A percentile compares a stretch with the other conserved stretches of the same genome.
These are phyloP conservation scores for Cystofilobasidium ferigula DNA, from an alignment of 768 basidiomycete genomes.

Conservation along the genomic window DNA sequence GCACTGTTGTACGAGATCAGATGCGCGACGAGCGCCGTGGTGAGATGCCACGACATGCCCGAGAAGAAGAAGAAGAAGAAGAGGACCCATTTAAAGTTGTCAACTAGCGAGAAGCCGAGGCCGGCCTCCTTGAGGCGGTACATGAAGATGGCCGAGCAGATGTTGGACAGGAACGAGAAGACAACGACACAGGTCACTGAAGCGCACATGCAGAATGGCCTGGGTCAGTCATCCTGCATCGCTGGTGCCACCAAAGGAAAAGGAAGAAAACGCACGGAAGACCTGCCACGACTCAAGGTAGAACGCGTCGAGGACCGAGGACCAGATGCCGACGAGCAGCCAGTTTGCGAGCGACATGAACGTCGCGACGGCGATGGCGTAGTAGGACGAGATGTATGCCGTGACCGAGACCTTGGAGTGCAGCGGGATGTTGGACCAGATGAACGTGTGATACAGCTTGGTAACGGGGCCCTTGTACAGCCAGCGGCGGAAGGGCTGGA, in stretches of 20 bases:
- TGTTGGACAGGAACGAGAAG: constrained; percentile 36
- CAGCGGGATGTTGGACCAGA: constrained; percentile 43
- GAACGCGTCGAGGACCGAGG: constrained; percentile 31
- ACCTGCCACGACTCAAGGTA: constrained; percentile 38
- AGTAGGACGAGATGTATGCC: constrained; percentile 44
- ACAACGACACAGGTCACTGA: constrained; percentile 34
- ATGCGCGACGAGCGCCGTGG: constrained; percentile 30
- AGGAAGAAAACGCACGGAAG: constrained; percentile 36
- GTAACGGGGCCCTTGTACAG: constrained; percentile 70
- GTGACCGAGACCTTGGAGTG: constrained; percentile 50
- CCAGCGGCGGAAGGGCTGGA: constrained; percentile 73
- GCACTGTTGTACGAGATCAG: constrained; percentile 31
- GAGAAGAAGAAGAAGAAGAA: constrained; percentile 25
- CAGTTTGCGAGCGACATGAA: constrained; percentile 24
- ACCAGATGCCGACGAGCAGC: constrained; percentile 26
- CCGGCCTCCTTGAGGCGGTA: constrained; percentile 37
- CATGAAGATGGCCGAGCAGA: constrained; percentile 37
- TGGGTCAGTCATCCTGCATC: background rate
- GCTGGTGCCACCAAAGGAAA: background rate
- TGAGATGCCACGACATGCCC: constrained; percentile 25
- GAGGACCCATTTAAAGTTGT: constrained; percentile 35
- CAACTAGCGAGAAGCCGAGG: constrained; percentile 30
- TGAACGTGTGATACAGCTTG: constrained; percentile 35
- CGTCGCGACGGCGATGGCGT: constrained; percentile 27
- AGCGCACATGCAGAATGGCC: too few relatives aligned